These are phyloP conservation scores for Aspergillus cejpii DNA, from an alignment of 2,329 filamentous ascomycete species.

Conservation along the genomic window DNA sequence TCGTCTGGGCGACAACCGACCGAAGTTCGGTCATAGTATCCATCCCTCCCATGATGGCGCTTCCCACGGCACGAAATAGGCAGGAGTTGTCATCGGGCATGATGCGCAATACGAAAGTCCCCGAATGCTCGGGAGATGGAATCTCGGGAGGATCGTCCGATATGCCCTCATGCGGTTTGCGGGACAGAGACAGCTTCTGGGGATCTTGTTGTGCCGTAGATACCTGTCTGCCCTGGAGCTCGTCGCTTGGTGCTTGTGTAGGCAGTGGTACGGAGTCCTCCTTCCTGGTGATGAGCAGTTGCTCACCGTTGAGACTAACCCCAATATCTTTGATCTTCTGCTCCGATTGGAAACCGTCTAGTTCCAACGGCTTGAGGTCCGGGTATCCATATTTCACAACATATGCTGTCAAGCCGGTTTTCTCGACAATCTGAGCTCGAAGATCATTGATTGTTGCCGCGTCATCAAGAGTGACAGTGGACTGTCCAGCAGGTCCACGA, in stretches of 20 bases:
- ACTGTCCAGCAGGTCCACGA: slow-evolving; percentile 65
- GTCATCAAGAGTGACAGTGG: slow-evolving; percentile 62
- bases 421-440: slow-evolving; percentile 43
- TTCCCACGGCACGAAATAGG: slow-evolving; percentile 83
- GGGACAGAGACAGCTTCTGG: slow-evolving; percentile 32
- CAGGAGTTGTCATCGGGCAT: slow-evolving; percentile 98
- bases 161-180: slow-evolving; percentile 37
- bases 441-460: slow-evolving; percentile 49
- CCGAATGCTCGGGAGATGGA: slow-evolving; percentile 49
- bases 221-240: slow-evolving; percentile 9
- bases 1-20: slow-evolving; percentile 69
- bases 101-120: slow-evolving; percentile 67
- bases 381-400: slow-evolving; percentile 82
- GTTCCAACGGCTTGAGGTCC: slow-evolving; percentile 57
- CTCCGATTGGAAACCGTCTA: slow-evolving; percentile 47
- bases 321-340: slow-evolving; percentile 51
- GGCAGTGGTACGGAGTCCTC: slow-evolving; percentile 23
- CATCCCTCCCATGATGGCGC: slow-evolving; percentile 63
- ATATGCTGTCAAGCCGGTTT: slow-evolving; percentile 60
- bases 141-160: slow-evolving; percentile 58
- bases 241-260: slow-evolving; percentile 5
- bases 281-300: slow-evolving; percentile 56
- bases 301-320: slow-evolving; percentile 60
- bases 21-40: slow-evolving; percentile 67
- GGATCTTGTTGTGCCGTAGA: slow-evolving; percentile 8